Percentiles rank a stretch among this genome's conserved stretches.
Evolutionary conservation across 2,329 filamentous ascomycete genomes (phyloP).

Genomic region (Orbilia oligospora): DNA sequence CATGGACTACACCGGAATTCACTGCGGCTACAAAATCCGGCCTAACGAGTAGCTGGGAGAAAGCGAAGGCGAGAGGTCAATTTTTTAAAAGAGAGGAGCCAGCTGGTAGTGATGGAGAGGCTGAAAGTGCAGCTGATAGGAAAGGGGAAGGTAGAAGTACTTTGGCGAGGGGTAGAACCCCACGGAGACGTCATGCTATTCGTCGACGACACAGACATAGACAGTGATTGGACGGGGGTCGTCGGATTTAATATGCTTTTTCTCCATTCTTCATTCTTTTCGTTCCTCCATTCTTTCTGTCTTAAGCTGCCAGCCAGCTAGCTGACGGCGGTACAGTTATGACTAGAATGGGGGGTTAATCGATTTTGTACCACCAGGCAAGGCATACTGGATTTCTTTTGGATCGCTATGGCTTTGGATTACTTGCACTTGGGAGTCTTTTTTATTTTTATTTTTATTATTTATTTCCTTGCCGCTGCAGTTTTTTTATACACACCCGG

Average conservation of each 20-base stretch:
- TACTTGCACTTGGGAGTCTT: neutral
- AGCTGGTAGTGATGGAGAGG: neutral
- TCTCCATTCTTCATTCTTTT: neutral
- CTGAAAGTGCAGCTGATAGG: slow-evolving; percentile 8
- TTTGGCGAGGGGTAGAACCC: neutral
- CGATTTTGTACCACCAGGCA: neutral
- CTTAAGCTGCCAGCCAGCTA: neutral
- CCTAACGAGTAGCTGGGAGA: slow-evolving; percentile 22
- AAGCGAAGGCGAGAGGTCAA: slow-evolving; percentile 5
- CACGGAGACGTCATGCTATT: slow-evolving; percentile 11
- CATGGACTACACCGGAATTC: slow-evolving; percentile 51
- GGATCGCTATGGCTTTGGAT: neutral
- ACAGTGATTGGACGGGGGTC: neutral
- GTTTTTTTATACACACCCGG: neutral
- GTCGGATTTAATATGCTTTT: neutral
- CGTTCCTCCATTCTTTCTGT: neutral
- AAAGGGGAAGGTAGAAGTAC: slow-evolving; percentile 2
- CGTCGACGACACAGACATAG: slow-evolving; percentile 15
- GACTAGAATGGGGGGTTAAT: neutral
- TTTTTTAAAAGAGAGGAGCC: slow-evolving; percentile 42
- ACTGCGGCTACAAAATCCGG: slow-evolving; percentile 34
- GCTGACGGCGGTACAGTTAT: too few species aligned
- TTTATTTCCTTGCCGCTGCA: neutral
- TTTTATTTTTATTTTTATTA: neutral
- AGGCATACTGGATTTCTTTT: neutral